Conservation (phyloP, 768 basidiomycete genomes). For the Lactarius psammicola region DNA sequence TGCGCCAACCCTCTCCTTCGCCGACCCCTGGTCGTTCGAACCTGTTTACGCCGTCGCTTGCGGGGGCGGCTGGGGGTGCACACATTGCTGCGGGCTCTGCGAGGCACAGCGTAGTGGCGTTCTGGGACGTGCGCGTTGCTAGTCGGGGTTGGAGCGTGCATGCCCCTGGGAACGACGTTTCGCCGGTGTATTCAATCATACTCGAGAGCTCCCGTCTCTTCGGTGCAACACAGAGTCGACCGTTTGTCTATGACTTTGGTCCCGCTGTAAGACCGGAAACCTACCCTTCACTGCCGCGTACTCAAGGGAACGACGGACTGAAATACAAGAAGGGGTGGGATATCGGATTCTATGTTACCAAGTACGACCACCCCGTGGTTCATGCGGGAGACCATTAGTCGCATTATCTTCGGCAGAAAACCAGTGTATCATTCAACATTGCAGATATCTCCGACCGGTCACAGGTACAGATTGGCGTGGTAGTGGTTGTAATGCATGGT, state of each 20-base stretch:
- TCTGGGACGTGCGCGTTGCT: slow-evolving; percentile 76
- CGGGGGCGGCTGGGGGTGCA: slow-evolving; percentile 64
- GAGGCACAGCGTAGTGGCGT: slow-evolving; percentile 71
- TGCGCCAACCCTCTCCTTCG: slow-evolving; percentile 60
- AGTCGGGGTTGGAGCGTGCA: slow-evolving; percentile 71
- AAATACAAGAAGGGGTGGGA: slow-evolving; percentile 37
- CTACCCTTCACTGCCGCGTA: slow-evolving; percentile 42
- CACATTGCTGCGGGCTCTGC: slow-evolving; percentile 77
- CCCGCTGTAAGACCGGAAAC: slow-evolving; percentile 55
- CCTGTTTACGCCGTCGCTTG: slow-evolving; percentile 74
- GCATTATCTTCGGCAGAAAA: background rate
- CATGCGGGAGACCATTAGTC: slow-evolving; percentile 15
- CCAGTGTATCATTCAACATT: slow-evolving; percentile 19
- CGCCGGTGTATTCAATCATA: slow-evolving; percentile 72
- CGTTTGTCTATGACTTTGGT: slow-evolving; percentile 81
- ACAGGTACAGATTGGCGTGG: slow-evolving; percentile 20
- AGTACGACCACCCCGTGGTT: slow-evolving; percentile 39
- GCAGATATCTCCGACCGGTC: slow-evolving; percentile 13
- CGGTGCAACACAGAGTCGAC: slow-evolving; percentile 71
- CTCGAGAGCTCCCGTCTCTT: slow-evolving; percentile 78
- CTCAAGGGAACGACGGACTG: slow-evolving; percentile 36
- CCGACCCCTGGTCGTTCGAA: slow-evolving; percentile 67
- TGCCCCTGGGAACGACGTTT: slow-evolving; percentile 74
- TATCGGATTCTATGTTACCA: slow-evolving; percentile 52
- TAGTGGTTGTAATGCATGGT: slow-evolving; percentile 19